Percentiles rank a stretch among this genome's conserved stretches.
phyloP scores from a whole-genome alignment of 257 asterid species.

The Agastache rugosa region DNA sequence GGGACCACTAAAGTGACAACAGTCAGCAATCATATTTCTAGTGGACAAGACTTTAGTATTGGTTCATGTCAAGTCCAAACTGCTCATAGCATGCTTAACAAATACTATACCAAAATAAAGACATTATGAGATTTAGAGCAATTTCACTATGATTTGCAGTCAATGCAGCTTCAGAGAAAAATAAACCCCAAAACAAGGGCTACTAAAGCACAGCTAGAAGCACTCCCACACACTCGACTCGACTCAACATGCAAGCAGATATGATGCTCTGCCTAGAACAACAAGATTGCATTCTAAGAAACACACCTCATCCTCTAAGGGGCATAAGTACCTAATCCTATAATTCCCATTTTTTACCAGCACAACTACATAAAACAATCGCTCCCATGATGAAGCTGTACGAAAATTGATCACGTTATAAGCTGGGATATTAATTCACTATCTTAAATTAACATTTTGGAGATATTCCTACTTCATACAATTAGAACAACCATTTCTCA shows the following conservation, averaged over 20 bases:
- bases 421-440: not conserved
- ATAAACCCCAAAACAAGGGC: not conserved
- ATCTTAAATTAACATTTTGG: not conserved
- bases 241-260: not conserved
- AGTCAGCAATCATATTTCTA: not conserved
- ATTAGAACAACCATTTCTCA: not conserved
- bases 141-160: not conserved
- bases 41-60: not conserved
- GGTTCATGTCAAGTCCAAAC: not conserved
- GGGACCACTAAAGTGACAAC: not conserved
- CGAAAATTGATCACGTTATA: not conserved
- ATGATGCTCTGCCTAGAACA: not conserved
- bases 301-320: not conserved
- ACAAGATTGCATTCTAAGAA: not conserved
- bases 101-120: not conserved
- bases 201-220: not conserved
- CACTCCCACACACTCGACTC: not conserved
- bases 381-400: not conserved
- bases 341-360: not conserved
- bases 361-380: not conserved
- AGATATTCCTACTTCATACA: not conserved
- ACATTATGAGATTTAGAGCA: constrained; percentile 2
- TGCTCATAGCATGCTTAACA: not conserved
- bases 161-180: not conserved
- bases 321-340: not conserved